Base-by-base conservation (phyloP, 2,329 filamentous ascomycete genomes). In the Ophiocordyceps camponoti-floridani region DNA sequence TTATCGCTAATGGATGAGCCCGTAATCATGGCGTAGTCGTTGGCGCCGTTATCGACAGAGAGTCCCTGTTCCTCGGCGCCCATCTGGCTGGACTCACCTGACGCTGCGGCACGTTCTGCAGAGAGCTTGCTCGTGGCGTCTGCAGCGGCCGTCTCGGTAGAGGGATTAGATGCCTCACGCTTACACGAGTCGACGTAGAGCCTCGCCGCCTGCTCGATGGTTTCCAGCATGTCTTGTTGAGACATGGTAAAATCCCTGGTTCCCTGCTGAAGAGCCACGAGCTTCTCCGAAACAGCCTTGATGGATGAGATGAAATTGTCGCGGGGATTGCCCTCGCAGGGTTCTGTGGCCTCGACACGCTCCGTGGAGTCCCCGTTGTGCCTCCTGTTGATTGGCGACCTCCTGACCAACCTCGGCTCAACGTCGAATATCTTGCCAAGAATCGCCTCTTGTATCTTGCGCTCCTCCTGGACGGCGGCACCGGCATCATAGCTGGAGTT, bases 351-450 rank as follows among this genome's bases (percentile, higher is more conserved):
- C 27, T 30, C 27, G 27, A 11, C 27, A 6, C 27, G 6, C 27
- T 11, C 27, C 11, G 27, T 30, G 5, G 11, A 30, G 5, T 30
- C 27, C 6, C 6, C 27, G 27, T 30, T 30, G 27, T 6, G 27
- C 27, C 27, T 30, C 11, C 27, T 30, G 11, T 30, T 30, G 27
- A 30, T 30, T 10, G 8, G 6, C 26, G 56, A 47, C 43, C 58
- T 63, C 50, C 65, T 67, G 13, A 56, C 49, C 2, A 63, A 51
- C 19, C 52, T 60, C 4, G 63, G 58, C 41, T 74, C 67, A 2
- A 74, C 54, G 38, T 68, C 70, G 42, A 78, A 70, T 14, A 78
- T 69, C 40, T 61, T 65, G 2, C 64, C 69, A 4, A 78, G 51
- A 0, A 72, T 65, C 1, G 63, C 59, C 49, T 78, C 75, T 47